phyloP scores from a whole-genome alignment of 805 yeast species.

The Metahyphopichia silvanorum region DNA sequence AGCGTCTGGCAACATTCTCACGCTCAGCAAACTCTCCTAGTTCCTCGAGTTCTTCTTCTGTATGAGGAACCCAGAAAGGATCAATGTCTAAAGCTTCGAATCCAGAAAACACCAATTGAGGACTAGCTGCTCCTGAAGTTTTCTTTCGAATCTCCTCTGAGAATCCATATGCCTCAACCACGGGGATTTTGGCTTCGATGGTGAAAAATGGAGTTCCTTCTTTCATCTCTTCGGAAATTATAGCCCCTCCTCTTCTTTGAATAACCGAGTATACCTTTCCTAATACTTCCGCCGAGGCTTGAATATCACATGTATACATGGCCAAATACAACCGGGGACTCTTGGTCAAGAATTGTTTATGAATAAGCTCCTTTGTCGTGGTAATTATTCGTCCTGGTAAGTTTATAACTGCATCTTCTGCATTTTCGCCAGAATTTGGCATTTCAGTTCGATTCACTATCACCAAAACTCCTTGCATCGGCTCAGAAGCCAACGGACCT shows the following conservation, averaged over 20 bases:
- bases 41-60: slow-evolving; percentile 93
- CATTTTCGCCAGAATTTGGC: slow-evolving; percentile 21
- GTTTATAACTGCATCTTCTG: slow-evolving; percentile 38
- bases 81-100: slow-evolving; percentile 84
- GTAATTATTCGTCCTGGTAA: slow-evolving; percentile 72
- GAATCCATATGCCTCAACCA: slow-evolving; percentile 94
- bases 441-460: slow-evolving; percentile 22
- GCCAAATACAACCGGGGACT: slow-evolving; percentile 91
- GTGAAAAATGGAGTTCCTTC: slow-evolving; percentile 98
- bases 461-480: slow-evolving; percentile 76
- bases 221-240: slow-evolving; percentile 90
- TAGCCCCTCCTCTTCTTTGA: slow-evolving; percentile 81
- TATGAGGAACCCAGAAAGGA: slow-evolving; percentile 99
- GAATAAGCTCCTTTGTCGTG: slow-evolving; percentile 68
- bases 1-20: slow-evolving; percentile 84
- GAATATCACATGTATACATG: slow-evolving; percentile 91
- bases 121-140: slow-evolving; percentile 96
- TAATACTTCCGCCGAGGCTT: slow-evolving; percentile 88
- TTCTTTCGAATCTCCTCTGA: slow-evolving; percentile 90
- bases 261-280: slow-evolving; percentile 96
- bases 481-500: slow-evolving; percentile 90
- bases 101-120: slow-evolving; percentile 89
- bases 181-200: slow-evolving; percentile 82
- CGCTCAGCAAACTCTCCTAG: slow-evolving; percentile 89
- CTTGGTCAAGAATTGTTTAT: slow-evolving; percentile 68